Conservation (phyloP, 1,284 basidiomycete genomes). For the Cutaneotrichosporon curvatum region DNA sequence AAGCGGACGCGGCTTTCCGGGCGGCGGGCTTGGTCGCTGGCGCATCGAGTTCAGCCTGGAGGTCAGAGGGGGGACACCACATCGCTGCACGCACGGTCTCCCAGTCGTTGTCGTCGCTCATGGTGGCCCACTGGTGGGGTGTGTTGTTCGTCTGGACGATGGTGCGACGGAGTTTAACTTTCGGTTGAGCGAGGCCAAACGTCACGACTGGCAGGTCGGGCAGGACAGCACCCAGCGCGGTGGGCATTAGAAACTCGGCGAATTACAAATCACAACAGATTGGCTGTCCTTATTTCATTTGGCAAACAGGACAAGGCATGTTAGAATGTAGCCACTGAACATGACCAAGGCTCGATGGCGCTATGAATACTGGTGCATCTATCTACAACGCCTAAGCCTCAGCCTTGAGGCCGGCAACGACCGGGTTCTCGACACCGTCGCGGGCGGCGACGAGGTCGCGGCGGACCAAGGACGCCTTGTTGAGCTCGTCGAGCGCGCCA, state of each 20-base stretch:
- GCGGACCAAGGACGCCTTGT: constrained; percentile 47
- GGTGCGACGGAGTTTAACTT: background rate
- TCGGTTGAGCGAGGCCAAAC: too few relatives aligned
- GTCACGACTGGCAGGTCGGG: too few relatives aligned
- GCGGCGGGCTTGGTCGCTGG: background rate
- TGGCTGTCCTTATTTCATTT: too few relatives aligned
- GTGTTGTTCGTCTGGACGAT: background rate
- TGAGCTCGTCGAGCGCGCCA: constrained; percentile 65
- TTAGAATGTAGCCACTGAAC: too few relatives aligned
- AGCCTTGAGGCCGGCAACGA: constrained; percentile 18
- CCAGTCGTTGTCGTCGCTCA: constrained; percentile 13
- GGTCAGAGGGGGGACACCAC: background rate
- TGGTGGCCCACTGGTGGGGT: background rate
- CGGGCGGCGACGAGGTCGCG: constrained; percentile 27
- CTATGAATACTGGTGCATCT: background rate
- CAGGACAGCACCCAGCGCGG: too few relatives aligned
- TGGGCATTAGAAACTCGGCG: too few relatives aligned
- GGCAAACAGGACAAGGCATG: too few relatives aligned
- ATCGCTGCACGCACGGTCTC: constrained; percentile 8
- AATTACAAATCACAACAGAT: too few relatives aligned
- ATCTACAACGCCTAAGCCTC: constrained; percentile 8
- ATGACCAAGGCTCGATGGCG: too few relatives aligned
- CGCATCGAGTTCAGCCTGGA: background rate
- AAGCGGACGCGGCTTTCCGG: background rate
- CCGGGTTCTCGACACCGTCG: constrained; percentile 10